phyloP scores from a whole-genome alignment of 75 land plant species.

The Cupressus sempervirens region DNA sequence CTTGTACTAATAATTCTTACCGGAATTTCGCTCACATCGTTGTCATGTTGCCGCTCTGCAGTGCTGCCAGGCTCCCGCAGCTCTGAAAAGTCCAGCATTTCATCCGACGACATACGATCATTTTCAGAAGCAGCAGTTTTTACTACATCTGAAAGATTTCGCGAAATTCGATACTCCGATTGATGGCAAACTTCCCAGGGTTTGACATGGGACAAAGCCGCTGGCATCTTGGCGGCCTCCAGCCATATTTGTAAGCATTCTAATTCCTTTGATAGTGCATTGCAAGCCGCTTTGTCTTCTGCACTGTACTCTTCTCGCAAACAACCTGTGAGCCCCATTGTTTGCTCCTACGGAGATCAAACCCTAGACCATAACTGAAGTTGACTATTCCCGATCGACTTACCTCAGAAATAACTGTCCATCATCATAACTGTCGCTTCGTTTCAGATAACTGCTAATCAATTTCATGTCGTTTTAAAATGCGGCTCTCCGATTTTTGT shows the following conservation, averaged over 20 bases:
- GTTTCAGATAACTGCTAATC: no score
- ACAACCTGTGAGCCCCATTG: not conserved
- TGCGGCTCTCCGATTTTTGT: no score
- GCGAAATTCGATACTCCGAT: not conserved
- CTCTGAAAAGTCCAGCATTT: not conserved
- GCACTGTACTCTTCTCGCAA: not conserved
- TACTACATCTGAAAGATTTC: not conserved
- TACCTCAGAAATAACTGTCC: no score
- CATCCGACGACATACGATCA: not conserved
- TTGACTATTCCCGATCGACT: no score
- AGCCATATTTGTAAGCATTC: not conserved
- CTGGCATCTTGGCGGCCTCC: conserved; percentile 3
- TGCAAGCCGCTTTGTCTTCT: not conserved
- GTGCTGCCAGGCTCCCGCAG: not conserved
- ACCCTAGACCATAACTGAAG: not conserved
- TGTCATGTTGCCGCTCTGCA: not conserved
- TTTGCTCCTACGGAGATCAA: not conserved
- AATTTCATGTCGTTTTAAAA: no score
- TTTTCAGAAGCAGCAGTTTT: not conserved
- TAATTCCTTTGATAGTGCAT: not conserved
- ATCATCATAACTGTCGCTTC: no score
- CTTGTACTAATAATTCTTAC: not conserved
- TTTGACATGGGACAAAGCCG: not conserved
- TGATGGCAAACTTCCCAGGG: conserved; percentile 10
- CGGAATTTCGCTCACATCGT: not conserved